Conservation (phyloP, 495 filamentous ascomycete genomes). For the Aspergillus incahuasiensis region DNA sequence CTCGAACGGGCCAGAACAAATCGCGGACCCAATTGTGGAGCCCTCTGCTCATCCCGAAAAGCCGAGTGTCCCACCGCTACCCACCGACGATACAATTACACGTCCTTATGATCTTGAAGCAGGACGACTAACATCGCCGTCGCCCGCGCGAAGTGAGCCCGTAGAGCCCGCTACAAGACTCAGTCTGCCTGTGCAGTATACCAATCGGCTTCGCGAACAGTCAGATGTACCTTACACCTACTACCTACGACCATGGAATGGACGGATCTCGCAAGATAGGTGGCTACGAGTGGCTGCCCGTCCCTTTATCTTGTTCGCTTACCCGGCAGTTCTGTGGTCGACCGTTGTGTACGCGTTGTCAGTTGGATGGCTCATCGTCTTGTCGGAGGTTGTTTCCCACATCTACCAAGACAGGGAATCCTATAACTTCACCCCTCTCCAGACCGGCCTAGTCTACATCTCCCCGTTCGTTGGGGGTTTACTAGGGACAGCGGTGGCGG, state of each 20-base stretch:
- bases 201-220: conserved; percentile 51
- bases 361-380: conserved; percentile 93
- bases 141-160: conserved; percentile 33
- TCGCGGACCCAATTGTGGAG: background rate
- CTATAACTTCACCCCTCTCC: conserved; percentile 76
- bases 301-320: conserved; percentile 80
- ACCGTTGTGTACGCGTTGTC: conserved; percentile 80
- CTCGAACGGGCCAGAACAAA: background rate
- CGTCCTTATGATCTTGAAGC: conserved; percentile 24
- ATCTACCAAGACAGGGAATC: conserved; percentile 62
- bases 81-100: background rate
- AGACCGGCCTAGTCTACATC: conserved; percentile 83
- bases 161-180: conserved; percentile 22
- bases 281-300: conserved; percentile 74
- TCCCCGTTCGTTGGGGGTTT: conserved; percentile 86
- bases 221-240: conserved; percentile 65
- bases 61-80: conserved; percentile 2
- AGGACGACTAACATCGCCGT: conserved; percentile 14
- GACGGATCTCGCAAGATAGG: conserved; percentile 68
- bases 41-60: conserved; percentile 15
- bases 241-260: conserved; percentile 68
- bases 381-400: conserved; percentile 78
- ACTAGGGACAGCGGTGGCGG: conserved; percentile 85
- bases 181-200: conserved; percentile 46
- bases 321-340: conserved; percentile 90